These are phyloP conservation scores for Poa pratensis DNA, from an alignment of 176 grass and related monocot genomes.

Conservation along the genomic window DNA sequence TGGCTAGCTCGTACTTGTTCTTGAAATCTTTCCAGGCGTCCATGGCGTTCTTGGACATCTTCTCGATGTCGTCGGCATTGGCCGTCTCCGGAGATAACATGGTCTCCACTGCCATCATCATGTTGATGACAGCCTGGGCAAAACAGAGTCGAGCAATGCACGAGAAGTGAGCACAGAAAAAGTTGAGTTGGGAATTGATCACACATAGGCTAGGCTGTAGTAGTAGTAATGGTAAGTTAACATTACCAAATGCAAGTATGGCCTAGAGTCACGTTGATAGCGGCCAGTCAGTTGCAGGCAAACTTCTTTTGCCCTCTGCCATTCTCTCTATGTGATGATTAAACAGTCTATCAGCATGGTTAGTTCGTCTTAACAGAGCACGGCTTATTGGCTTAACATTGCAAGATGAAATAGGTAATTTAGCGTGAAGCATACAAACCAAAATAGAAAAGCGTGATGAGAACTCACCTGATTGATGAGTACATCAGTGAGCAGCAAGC, in stretches of 20 bases:
- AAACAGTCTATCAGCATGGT: not conserved
- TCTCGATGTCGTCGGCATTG: slow-evolving; percentile 45
- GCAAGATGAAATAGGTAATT: too few relatives aligned
- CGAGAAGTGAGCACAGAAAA: not conserved
- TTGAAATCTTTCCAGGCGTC: slow-evolving; percentile 58
- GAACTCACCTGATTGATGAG: slow-evolving; percentile 63
- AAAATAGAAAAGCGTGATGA: too few relatives aligned
- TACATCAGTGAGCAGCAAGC: slow-evolving; percentile 55
- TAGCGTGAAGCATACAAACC: too few relatives aligned
- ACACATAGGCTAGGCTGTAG: not conserved
- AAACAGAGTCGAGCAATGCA: not conserved
- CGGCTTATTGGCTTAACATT: not conserved
- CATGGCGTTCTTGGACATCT: slow-evolving; percentile 40
- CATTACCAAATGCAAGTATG: slow-evolving; percentile 55
- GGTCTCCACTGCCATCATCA: slow-evolving; percentile 65
- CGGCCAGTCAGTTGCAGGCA: slow-evolving; percentile 46
- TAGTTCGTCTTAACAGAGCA: not conserved
- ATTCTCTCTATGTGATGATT: slow-evolving; percentile 58
- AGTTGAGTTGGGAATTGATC: not conserved
- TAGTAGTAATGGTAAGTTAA: too few relatives aligned
- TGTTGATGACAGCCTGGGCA: slow-evolving; percentile 63
- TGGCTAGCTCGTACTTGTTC: slow-evolving; percentile 36
- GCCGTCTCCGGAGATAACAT: slow-evolving; percentile 48
- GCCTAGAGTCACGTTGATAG: slow-evolving; percentile 52
- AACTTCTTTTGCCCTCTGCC: slow-evolving; percentile 54